These are phyloP conservation scores for Podospora bellae-mahoneyi DNA, from an alignment of 495 filamentous ascomycete species.

Conservation along the genomic window DNA sequence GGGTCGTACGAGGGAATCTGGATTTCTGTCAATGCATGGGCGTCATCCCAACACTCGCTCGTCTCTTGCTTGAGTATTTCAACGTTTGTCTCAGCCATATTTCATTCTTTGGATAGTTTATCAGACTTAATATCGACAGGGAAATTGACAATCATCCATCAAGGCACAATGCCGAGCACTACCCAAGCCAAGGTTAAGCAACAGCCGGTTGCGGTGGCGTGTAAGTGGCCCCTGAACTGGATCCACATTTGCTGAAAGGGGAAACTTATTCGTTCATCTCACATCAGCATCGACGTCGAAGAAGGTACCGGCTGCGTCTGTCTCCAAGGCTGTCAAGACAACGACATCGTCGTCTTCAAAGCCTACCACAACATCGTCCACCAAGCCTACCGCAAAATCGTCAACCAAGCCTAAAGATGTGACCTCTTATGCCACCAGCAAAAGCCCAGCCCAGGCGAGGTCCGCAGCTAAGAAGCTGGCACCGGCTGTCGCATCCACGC, in stretches of 20 bases:
- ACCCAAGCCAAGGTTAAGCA: background rate
- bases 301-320: background rate
- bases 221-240: background rate
- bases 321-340: background rate
- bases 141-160: background rate
- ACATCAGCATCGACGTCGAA: background rate
- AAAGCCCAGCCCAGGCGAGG: constrained; percentile 6
- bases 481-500: constrained; percentile 5
- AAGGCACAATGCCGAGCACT: constrained; percentile 5
- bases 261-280: background rate
- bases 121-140: background rate
- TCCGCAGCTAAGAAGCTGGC: constrained; percentile 12
- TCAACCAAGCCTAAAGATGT: constrained; percentile 6
- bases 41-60: background rate
- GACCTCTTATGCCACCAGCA: constrained; percentile 15
- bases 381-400: constrained; percentile 1
- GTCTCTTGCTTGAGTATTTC: background rate
- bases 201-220: background rate
- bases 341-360: background rate
- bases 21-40: background rate
- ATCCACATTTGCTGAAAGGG: background rate
- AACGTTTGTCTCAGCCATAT: background rate
- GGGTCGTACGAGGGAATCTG: background rate
- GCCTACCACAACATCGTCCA: background rate
- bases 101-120: background rate